Base-by-base conservation (phyloP, 2,329 filamentous ascomycete species). In the Chaetomiaceae sp. region DNA sequence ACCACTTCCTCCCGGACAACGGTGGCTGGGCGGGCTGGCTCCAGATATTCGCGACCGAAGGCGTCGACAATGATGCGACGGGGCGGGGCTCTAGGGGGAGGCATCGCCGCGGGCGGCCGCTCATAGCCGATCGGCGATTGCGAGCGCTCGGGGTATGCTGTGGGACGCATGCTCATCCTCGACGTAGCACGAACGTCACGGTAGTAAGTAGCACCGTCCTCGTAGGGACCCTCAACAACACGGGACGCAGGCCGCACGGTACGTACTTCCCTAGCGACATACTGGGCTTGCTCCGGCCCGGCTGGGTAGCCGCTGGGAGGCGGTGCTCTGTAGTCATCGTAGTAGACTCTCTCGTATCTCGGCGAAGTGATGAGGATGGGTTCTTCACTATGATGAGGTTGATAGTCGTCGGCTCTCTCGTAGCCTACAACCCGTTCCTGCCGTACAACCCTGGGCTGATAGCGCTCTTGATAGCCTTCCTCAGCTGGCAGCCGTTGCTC, bases 41-140 rank as follows among this genome's bases (percentile, higher is more conserved):
- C 81, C 55, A 78, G 68, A 71, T 91, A 96, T 66, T 89, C 84
- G 66, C 89, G 88, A 36, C 90, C 90, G 68, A 85, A 89, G 57
- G 88, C 83, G 69, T 96, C 91, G 50, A 95, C 76, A 30, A 95
- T 77, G 58, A 96, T 86, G 56, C 85, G 82, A 51, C 84, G 75
- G 41, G 80, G 73, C 16, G 80, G 77, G 6, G 80, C 75, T 45
- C 75, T 68, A 62, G 74, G 75, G 42, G 75, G 75, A 2, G 71
- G 71, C 71, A 81, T 76, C n/a, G 74, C 72, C 29, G 77, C 72
- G 14, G 75, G 65, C 60, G 72, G 65, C 58, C 71, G 65, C 57
- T 77, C 71, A 57, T 71, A 65, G 61, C 73, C 64, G 32, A 74
- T 59, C 7, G 76, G 75, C 14, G 77, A 80, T 41, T 74, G 70